phyloP scores from a whole-genome alignment of 495 filamentous ascomycete species.

The Xylaria venustula region DNA sequence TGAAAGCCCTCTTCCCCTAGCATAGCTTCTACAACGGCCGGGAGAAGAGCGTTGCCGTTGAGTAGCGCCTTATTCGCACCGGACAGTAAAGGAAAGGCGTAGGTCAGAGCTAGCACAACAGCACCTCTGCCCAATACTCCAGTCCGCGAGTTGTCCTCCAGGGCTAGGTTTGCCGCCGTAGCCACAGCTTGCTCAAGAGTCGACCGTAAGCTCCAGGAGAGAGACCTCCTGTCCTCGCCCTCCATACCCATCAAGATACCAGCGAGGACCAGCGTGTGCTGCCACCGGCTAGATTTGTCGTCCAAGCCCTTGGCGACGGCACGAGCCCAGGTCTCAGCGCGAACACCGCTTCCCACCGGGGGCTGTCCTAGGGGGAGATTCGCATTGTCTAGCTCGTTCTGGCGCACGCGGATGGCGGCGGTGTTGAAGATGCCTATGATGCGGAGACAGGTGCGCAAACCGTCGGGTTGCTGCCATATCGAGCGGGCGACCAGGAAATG shows the following conservation, averaged over 20 bases:
- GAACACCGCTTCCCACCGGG: constrained; percentile 48
- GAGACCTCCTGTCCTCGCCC: constrained; percentile 59
- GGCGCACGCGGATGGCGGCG: constrained; percentile 65
- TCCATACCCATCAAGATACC: constrained; percentile 84
- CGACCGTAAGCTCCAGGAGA: constrained; percentile 61
- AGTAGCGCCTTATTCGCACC: constrained; percentile 54
- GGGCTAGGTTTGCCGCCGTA: constrained; percentile 73
- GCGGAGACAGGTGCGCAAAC: constrained; percentile 68
- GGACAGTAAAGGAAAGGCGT: constrained; percentile 72
- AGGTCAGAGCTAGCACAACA: constrained; percentile 72
- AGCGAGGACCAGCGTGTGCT: constrained; percentile 76
- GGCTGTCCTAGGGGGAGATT: constrained; percentile 31
- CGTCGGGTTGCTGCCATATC: constrained; percentile 76
- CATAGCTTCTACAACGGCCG: constrained; percentile 64
- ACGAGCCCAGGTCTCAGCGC: constrained; percentile 75
- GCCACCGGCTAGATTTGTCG: constrained; percentile 80
- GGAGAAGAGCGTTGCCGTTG: constrained; percentile 74
- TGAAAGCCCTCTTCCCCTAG: constrained; percentile 73
- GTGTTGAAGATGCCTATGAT: constrained; percentile 87
- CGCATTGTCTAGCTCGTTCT: constrained; percentile 55
- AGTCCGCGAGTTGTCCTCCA: constrained; percentile 49
- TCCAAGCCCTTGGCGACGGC: constrained; percentile 83
- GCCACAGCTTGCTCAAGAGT: constrained; percentile 76
- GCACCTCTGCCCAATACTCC: constrained; percentile 58
- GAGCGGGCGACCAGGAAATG: constrained; percentile 83